phyloP scores from a whole-genome alignment of 2,329 filamentous ascomycete species.

The Scedosporium aurantiacum region DNA sequence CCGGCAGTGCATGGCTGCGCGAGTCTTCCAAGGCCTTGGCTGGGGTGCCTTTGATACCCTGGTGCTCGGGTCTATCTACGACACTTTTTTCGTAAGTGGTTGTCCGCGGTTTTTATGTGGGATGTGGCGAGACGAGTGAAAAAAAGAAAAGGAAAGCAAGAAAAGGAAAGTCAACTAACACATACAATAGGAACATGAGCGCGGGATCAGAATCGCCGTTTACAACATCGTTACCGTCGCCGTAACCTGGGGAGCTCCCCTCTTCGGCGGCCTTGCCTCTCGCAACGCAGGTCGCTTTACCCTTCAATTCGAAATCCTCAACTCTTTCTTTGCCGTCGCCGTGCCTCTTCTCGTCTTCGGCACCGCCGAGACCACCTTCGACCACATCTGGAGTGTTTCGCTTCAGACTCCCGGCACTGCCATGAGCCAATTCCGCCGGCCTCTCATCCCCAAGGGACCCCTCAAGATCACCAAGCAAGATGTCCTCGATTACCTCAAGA shows the following conservation, averaged over 20 bases:
- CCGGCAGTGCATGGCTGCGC: conserved; percentile 36
- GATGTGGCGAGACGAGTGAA: not conserved
- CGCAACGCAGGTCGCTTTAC: conserved; percentile 27
- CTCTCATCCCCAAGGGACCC: conserved; percentile 13
- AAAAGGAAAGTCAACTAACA: conserved; percentile 12
- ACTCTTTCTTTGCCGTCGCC: conserved; percentile 33
- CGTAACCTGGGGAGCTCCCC: conserved; percentile 41
- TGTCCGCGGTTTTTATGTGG: not conserved
- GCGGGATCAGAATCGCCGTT: conserved; percentile 30
- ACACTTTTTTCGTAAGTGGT: conserved; percentile 43
- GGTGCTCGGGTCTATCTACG: conserved; percentile 39
- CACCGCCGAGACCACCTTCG: conserved; percentile 41
- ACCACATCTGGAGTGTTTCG: conserved; percentile 23
- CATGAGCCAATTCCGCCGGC: conserved; percentile 10
- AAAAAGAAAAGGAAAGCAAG: not conserved
- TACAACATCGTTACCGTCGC: conserved; percentile 32
- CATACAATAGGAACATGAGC: conserved; percentile 40
- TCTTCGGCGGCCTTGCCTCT: conserved; percentile 40
- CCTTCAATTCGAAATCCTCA: conserved; percentile 40
- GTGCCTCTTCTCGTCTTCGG: conserved; percentile 35
- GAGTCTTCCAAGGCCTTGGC: conserved; percentile 44
- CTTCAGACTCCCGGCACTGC: conserved; percentile 12
- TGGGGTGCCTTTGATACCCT: conserved; percentile 49
- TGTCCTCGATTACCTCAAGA: conserved; percentile 24
- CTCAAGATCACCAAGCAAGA: conserved; percentile 21